These are phyloP conservation scores for Sindora glabra DNA, from an alignment of 306 rosid species.

Conservation along the genomic window DNA sequence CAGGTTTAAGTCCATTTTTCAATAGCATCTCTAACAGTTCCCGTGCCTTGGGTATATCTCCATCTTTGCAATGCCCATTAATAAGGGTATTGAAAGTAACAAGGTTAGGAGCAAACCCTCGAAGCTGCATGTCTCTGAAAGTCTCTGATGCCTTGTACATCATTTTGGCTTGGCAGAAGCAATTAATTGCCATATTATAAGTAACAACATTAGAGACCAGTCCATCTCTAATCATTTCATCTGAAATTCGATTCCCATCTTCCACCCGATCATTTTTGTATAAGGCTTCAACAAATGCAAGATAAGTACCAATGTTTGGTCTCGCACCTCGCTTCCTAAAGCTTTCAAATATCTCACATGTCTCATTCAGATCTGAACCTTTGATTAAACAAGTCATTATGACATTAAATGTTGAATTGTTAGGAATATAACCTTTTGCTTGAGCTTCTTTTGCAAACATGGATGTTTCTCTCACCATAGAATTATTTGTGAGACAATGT, in stretches of 20 bases:
- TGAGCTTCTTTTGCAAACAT: slow-evolving; percentile 35
- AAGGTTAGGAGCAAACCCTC: slow-evolving; percentile 60
- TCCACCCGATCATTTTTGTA: slow-evolving; percentile 40
- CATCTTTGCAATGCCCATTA: slow-evolving; percentile 56
- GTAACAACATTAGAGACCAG: slow-evolving; percentile 45
- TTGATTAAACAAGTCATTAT: slow-evolving; percentile 61
- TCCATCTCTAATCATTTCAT: slow-evolving; percentile 44
- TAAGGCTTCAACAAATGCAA: slow-evolving; percentile 47
- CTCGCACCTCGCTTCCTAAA: slow-evolving; percentile 42
- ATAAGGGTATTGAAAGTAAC: slow-evolving; percentile 82
- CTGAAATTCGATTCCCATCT: slow-evolving; percentile 40
- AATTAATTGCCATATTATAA: slow-evolving; percentile 68
- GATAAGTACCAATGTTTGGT: slow-evolving; percentile 49
- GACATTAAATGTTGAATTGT: slow-evolving; percentile 44
- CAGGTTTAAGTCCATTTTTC: slow-evolving; percentile 51
- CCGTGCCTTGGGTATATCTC: slow-evolving; percentile 40
- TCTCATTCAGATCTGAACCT: slow-evolving; percentile 36
- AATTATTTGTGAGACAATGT: slow-evolving; percentile 51
- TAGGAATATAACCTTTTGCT: slow-evolving; percentile 54
- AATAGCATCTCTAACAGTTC: slow-evolving; percentile 61
- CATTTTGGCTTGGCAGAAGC: slow-evolving; percentile 57
- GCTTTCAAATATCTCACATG: slow-evolving; percentile 40
- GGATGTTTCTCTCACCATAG: slow-evolving; percentile 47
- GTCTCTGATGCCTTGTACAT: slow-evolving; percentile 50
- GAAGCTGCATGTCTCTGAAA: slow-evolving; percentile 45